Evolutionary conservation across 768 basidiomycete genomes (phyloP).

Genomic region (Serendipita sp.): DNA sequence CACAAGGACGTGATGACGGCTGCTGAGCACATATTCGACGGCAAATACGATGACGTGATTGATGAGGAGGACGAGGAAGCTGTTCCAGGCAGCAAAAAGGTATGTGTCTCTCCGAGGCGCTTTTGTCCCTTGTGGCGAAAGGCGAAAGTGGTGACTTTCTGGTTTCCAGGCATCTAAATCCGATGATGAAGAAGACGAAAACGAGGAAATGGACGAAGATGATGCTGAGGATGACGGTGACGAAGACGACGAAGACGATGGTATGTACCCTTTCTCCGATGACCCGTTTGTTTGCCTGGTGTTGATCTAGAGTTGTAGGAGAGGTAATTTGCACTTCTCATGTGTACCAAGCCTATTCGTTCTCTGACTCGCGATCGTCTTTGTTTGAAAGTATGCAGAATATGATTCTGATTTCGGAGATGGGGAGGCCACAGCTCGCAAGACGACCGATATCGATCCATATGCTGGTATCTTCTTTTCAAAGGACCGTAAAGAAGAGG

Average conservation of each 20-base stretch:
- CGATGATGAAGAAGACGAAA: neutral
- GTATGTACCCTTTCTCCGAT: neutral
- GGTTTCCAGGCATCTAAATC: neutral
- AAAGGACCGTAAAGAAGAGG: slow-evolving; percentile 80
- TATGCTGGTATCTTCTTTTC: slow-evolving; percentile 78
- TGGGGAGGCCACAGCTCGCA: neutral
- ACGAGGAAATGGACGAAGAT: slow-evolving; percentile 21
- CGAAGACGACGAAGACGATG: slow-evolving; percentile 27
- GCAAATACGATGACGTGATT: slow-evolving; percentile 63
- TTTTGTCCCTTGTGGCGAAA: neutral
- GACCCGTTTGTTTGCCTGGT: neutral
- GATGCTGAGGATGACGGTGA: slow-evolving; percentile 20
- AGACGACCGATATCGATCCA: slow-evolving; percentile 7
- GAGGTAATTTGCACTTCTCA: neutral
- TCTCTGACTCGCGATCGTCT: neutral
- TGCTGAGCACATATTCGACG: slow-evolving; percentile 71
- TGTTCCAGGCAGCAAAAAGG: neutral
- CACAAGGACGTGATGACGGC: slow-evolving; percentile 87
- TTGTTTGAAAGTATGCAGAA: slow-evolving; percentile 48
- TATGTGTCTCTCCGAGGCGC: slow-evolving; percentile 1
- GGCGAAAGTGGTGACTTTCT: neutral
- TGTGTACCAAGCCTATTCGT: neutral
- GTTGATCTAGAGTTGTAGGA: neutral
- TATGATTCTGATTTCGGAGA: slow-evolving; percentile 67
- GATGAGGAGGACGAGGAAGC: slow-evolving; percentile 24